Evolutionary conservation across 2,329 filamentous ascomycete genomes (phyloP).

Genomic region (Aureobasidium uvarum): DNA sequence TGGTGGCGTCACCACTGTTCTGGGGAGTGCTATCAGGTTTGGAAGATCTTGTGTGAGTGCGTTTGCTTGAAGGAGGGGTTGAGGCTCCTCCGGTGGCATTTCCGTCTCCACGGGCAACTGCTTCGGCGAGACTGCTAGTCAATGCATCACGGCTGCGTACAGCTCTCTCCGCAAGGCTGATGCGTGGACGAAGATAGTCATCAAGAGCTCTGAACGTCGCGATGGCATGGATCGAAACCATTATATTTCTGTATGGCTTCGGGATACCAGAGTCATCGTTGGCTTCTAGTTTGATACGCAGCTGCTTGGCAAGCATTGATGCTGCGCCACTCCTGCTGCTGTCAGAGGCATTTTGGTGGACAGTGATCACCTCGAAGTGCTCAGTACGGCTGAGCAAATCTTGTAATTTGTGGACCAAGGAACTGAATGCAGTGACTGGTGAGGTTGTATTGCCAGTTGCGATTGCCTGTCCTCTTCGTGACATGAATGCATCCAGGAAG

Average conservation of each 20-base stretch:
- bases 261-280: slow-evolving; percentile 91
- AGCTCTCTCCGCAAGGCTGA: slow-evolving; percentile 74
- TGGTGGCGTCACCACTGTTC: slow-evolving; percentile 21
- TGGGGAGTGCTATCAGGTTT: slow-evolving; percentile 24
- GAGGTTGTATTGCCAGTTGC: slow-evolving; percentile 66
- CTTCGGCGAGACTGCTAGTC: slow-evolving; percentile 66
- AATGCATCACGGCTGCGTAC: slow-evolving; percentile 59
- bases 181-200: slow-evolving; percentile 89
- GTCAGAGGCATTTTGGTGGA: slow-evolving; percentile 88
- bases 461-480: slow-evolving; percentile 60
- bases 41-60: slow-evolving; percentile 14
- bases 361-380: slow-evolving; percentile 96
- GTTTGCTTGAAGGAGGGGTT: slow-evolving; percentile 16
- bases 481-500: slow-evolving; percentile 93
- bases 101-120: neutral
- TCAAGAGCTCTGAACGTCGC: slow-evolving; percentile 96
- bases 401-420: slow-evolving; percentile 90
- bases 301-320: slow-evolving; percentile 95
- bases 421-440: slow-evolving; percentile 79
- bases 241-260: slow-evolving; percentile 82
- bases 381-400: slow-evolving; percentile 94
- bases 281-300: slow-evolving; percentile 82
- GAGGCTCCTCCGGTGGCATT: slow-evolving; percentile 59
- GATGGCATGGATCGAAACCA: slow-evolving; percentile 98
- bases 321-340: slow-evolving; percentile 86